phyloP scores from a whole-genome alignment of 2,329 filamentous ascomycete genomes.

The Metarhizium anisopliae region DNA sequence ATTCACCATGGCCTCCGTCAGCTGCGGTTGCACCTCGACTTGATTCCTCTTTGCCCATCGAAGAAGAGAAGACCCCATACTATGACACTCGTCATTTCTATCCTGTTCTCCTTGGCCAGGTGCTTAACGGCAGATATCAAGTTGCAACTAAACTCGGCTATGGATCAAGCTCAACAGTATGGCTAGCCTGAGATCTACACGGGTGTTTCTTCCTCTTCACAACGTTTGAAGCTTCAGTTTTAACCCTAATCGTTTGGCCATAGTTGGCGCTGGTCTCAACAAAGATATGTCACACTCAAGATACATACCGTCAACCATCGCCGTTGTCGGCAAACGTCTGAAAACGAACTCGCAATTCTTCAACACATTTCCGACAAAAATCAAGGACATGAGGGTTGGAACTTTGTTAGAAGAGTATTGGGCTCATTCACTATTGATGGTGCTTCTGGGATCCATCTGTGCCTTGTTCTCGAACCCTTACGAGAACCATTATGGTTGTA shows the following conservation, averaged over 20 bases:
- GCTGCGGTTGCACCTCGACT: slow-evolving; percentile 8
- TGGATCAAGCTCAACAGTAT: slow-evolving; percentile 14
- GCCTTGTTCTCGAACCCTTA: slow-evolving; percentile 13
- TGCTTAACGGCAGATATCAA: slow-evolving; percentile 12
- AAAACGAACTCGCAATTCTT: slow-evolving; percentile 12
- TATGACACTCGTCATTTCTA: slow-evolving; percentile 10
- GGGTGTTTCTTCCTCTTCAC: slow-evolving; percentile 1
- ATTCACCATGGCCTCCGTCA: slow-evolving; percentile 1
- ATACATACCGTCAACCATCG: slow-evolving; percentile 7
- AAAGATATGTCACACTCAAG: slow-evolving; percentile 15
- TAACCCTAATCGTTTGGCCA: background rate
- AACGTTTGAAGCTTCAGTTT: background rate
- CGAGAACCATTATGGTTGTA: slow-evolving; percentile 18
- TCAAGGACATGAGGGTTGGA: slow-evolving; percentile 9
- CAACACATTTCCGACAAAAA: slow-evolving; percentile 8
- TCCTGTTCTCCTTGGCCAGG: slow-evolving; percentile 9
- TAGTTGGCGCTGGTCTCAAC: slow-evolving; percentile 14
- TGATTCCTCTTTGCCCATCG: slow-evolving; percentile 4
- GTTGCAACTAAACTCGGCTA: slow-evolving; percentile 14
- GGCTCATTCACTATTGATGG: slow-evolving; percentile 9
- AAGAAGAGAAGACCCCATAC: slow-evolving; percentile 12
- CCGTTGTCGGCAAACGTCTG: background rate
- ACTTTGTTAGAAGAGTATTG: slow-evolving; percentile 12
- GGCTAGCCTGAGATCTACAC: slow-evolving; percentile 13
- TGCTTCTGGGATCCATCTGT: slow-evolving; percentile 6